Conservation (phyloP, 1,139 yeast species). For the Yamadazyma atlantica region DNA sequence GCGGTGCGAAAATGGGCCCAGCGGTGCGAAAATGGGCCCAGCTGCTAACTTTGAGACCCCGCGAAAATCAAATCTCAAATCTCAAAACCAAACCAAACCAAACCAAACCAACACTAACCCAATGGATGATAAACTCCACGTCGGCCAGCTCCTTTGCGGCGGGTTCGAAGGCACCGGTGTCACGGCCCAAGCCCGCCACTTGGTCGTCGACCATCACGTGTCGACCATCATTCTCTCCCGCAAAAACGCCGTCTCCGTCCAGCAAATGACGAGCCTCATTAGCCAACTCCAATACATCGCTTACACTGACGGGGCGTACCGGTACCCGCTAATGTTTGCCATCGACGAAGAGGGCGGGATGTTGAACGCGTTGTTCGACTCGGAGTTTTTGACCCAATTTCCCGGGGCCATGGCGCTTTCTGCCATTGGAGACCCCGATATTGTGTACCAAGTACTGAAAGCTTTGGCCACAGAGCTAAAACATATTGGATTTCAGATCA, state of each 20-base stretch:
- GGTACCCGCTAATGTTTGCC: conserved; percentile 67
- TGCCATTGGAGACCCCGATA: conserved; percentile 51
- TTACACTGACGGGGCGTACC: conserved; percentile 47
- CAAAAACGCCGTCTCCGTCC: conserved; percentile 53
- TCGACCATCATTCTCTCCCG: conserved; percentile 59
- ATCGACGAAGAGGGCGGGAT: conserved; percentile 82
- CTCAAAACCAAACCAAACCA: no score
- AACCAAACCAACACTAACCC: no score
- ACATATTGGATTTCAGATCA: conserved; percentile 56
- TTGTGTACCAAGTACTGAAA: conserved; percentile 54
- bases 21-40: no score
- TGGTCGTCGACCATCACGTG: conserved; percentile 54
- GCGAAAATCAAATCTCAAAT: no score
- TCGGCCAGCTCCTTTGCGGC: conserved; percentile 61
- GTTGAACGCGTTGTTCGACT: conserved; percentile 59
- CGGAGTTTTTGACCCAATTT: conserved; percentile 53
- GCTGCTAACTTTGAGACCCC: no score
- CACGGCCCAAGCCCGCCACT: conserved; percentile 54
- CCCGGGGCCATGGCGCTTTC: conserved; percentile 69
- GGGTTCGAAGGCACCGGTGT: conserved; percentile 63
- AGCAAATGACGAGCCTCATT: conserved; percentile 51
- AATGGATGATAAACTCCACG: no score
- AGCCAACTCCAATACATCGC: conserved; percentile 59
- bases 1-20: no score
- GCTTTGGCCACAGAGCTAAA: conserved; percentile 57